Percentiles rank a stretch among this genome's conserved stretches.
Evolutionary conservation across 768 basidiomycete species (phyloP).

Genomic region (Serpula lacrymans): DNA sequence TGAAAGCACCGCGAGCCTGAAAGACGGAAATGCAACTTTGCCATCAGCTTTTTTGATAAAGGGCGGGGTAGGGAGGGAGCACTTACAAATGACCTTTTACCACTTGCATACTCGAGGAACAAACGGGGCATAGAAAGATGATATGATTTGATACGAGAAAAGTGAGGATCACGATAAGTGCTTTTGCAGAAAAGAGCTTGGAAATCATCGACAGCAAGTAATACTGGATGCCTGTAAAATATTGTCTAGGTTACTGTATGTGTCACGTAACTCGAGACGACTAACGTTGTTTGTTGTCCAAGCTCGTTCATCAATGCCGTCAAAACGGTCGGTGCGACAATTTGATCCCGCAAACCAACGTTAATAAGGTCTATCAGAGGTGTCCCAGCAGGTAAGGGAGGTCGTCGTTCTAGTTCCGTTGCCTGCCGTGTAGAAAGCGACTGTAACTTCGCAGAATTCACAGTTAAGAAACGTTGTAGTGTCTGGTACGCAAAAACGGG

Average conservation of each 20-base stretch:
- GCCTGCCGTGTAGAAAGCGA: slow-evolving; percentile 39
- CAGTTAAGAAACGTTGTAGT: slow-evolving; percentile 56
- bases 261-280: slow-evolving; percentile 2
- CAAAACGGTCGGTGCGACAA: slow-evolving; percentile 53
- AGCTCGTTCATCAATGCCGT: slow-evolving; percentile 58
- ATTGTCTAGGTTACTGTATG: slow-evolving; percentile 1
- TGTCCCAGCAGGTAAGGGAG: slow-evolving; percentile 45
- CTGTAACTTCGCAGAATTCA: slow-evolving; percentile 49
- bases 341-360: slow-evolving; percentile 52
- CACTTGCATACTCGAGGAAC: slow-evolving; percentile 76
- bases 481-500: slow-evolving; percentile 60
- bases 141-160: slow-evolving; percentile 62
- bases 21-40: background rate
- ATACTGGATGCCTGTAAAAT: slow-evolving; percentile 59
- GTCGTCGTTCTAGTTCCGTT: slow-evolving; percentile 45
- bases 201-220: slow-evolving; percentile 86
- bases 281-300: slow-evolving; percentile 61
- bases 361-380: slow-evolving; percentile 53
- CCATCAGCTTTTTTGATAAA: too few relatives aligned
- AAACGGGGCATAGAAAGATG: slow-evolving; percentile 78
- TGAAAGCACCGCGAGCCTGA: slow-evolving; percentile 66
- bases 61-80: background rate
- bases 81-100: slow-evolving; percentile 64
- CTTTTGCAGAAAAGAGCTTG: slow-evolving; percentile 74
- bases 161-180: slow-evolving; percentile 72